Evolutionary conservation across 129 eudicot species (phyloP).

Genomic region (Centella asiatica): DNA sequence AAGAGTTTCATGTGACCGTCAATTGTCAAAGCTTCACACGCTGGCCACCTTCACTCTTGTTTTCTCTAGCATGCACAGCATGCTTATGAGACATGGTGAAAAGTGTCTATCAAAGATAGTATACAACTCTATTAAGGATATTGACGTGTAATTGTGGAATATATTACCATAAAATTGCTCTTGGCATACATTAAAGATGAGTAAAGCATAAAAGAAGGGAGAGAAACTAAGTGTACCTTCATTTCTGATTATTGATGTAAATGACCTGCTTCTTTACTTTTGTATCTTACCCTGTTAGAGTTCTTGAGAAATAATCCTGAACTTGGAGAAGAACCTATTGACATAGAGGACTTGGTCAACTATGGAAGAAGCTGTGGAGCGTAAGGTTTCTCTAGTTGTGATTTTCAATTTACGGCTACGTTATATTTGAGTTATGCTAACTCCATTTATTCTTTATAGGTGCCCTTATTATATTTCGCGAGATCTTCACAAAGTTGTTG

Average conservation of each 20-base stretch:
- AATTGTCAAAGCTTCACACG: no score
- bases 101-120: background rate
- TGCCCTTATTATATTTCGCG: conserved; percentile 93
- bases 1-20: no score
- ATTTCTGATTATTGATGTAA: background rate
- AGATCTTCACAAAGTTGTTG: conserved; percentile 81
- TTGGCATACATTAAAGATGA: background rate
- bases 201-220: background rate
- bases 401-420: conserved; percentile 6
- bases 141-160: no score
- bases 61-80: background rate
- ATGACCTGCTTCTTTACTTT: conserved; percentile 7
- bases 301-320: conserved; percentile 64
- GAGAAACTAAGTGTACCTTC: background rate
- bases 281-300: conserved; percentile 28
- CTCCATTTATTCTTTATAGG: conserved; percentile 32
- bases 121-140: no score
- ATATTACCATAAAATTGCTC: background rate
- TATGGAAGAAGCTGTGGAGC: conserved; percentile 89
- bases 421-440: conserved; percentile 8
- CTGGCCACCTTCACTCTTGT: background rate
- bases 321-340: conserved; percentile 94
- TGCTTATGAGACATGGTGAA: background rate
- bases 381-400: conserved; percentile 40
- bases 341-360: conserved; percentile 94